These are phyloP conservation scores for Acanthamoeba royreba DNA, from an alignment of 208 protist species.

Conservation along the genomic window DNA sequence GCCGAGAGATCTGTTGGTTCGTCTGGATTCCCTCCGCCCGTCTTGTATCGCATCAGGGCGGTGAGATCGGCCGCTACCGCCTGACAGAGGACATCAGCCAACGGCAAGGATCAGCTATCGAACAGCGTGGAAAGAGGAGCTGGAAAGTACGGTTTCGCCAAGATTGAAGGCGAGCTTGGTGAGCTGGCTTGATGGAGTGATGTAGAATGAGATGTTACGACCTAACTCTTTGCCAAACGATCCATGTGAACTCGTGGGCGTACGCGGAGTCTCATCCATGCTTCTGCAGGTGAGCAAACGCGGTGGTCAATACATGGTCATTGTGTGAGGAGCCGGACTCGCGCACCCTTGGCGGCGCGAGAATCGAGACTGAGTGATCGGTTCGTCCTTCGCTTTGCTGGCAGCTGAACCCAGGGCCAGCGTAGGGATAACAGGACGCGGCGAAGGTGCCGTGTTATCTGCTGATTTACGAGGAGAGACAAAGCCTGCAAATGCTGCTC, in stretches of 20 bases:
- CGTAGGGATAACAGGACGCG: slow-evolving; percentile 6
- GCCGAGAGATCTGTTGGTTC: slow-evolving; percentile 16
- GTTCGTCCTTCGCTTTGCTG: background rate
- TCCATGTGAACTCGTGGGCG: background rate
- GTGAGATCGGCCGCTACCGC: slow-evolving; percentile 29
- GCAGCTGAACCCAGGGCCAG: background rate
- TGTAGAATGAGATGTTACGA: slow-evolving; percentile 7
- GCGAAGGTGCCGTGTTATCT: background rate
- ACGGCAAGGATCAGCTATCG: background rate
- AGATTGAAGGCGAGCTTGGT: slow-evolving; percentile 42
- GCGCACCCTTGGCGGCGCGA: background rate
- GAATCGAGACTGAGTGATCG: slow-evolving; percentile 2
- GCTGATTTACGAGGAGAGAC: background rate
- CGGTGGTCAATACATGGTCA: no score
- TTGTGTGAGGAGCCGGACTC: no score
- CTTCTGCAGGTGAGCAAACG: background rate
- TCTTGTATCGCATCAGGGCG: slow-evolving; percentile 24
- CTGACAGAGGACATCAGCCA: background rate
- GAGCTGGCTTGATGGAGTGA: slow-evolving; percentile 9
- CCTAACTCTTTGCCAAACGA: background rate
- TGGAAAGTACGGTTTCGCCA: background rate
- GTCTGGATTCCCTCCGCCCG: slow-evolving; percentile 19
- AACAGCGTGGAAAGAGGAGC: background rate
- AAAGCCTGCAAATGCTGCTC: background rate
- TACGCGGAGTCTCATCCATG: background rate